A percentile compares a stretch with the other conserved stretches of the same genome.
These are phyloP conservation scores for Fagus sylvatica DNA, from an alignment of 306 rosid genomes.

Conservation along the genomic window DNA sequence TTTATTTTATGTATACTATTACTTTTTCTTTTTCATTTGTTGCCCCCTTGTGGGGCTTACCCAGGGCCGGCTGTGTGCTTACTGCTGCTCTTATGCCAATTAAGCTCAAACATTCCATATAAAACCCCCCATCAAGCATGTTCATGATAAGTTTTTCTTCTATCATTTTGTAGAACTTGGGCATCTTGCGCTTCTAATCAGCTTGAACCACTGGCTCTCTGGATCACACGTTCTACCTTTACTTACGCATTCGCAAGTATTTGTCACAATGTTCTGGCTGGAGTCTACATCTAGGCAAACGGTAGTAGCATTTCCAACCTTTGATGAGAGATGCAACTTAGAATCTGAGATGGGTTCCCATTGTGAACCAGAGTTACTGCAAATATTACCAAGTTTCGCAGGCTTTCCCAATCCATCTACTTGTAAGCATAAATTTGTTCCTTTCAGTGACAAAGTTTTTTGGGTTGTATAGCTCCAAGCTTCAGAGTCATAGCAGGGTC, in stretches of 20 bases:
- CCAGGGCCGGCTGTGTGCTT: too few species aligned
- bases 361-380: constrained; percentile 40
- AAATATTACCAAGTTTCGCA: constrained; percentile 48
- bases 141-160: neutral
- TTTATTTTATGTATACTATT: too few species aligned
- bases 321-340: constrained; percentile 67
- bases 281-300: constrained; percentile 76
- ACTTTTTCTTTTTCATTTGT: too few species aligned
- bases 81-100: neutral
- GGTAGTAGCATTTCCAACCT: constrained; percentile 28
- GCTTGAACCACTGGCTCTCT: constrained; percentile 82
- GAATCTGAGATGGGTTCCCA: constrained; percentile 83
- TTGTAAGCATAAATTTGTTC: constrained; percentile 69
- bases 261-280: constrained; percentile 55
- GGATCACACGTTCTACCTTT: constrained; percentile 56
- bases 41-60: too few species aligned
- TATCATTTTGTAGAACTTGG: constrained; percentile 13
- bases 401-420: constrained; percentile 44
- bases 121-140: constrained; percentile 3
- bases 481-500: constrained; percentile 58
- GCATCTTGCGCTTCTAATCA: constrained; percentile 54
- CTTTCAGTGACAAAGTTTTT: constrained; percentile 47
- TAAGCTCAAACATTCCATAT: neutral
- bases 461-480: constrained; percentile 60
- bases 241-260: constrained; percentile 67